Conservation (phyloP, 768 basidiomycete species). For the Psilocybe subaeruginosa region DNA sequence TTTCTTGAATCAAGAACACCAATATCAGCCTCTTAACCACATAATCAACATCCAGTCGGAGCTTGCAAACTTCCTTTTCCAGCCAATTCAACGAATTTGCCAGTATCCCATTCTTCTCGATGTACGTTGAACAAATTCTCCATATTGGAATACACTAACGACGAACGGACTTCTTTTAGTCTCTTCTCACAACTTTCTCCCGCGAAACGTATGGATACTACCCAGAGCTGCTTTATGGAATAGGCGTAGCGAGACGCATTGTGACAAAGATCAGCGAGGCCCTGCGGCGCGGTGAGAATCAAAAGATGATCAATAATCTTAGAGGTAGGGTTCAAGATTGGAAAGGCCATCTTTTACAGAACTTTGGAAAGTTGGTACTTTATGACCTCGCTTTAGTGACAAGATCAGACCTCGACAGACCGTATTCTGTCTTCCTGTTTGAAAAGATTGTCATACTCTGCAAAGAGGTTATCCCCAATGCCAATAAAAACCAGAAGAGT, state of each 20-base stretch:
- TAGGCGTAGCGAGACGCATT: not conserved
- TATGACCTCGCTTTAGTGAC: not conserved
- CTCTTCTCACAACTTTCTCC: not conserved
- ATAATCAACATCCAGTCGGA: not conserved
- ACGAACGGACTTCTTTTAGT: not conserved
- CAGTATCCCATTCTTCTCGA: not conserved
- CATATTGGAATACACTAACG: no score
- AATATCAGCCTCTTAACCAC: not conserved
- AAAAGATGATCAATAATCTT: not conserved
- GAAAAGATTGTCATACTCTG: not conserved
- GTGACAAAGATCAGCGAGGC: not conserved
- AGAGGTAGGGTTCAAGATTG: not conserved
- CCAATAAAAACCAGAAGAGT: no score
- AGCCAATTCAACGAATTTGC: slow-evolving; percentile 1
- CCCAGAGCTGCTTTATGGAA: not conserved
- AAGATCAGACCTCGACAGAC: not conserved
- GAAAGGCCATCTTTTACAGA: not conserved
- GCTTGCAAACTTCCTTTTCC: not conserved
- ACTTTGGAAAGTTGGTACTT: not conserved
- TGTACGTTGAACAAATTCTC: not conserved
- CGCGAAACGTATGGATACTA: not conserved
- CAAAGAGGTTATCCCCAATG: not conserved
- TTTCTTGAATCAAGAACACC: not conserved
- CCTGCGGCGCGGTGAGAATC: not conserved
- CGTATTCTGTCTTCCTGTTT: not conserved